phyloP scores from a whole-genome alignment of 108 stramenopile genomes.

The Fragilariopsis cylindrus region DNA sequence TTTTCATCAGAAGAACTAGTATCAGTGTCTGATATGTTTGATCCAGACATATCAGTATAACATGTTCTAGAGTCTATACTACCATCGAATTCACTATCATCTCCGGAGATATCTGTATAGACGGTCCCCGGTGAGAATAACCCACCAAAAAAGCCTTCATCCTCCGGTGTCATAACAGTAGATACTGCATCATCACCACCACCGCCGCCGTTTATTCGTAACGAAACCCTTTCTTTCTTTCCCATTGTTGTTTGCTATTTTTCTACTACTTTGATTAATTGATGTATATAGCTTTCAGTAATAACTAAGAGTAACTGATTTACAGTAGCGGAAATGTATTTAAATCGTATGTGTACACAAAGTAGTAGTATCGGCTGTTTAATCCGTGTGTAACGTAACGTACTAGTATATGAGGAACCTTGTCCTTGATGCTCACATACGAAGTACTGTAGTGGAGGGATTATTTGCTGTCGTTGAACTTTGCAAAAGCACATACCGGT shows the following conservation, averaged over 20 bases:
- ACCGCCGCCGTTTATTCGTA: background rate
- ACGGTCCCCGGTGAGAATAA: constrained; percentile 29
- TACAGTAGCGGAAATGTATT: no score
- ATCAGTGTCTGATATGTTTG: background rate
- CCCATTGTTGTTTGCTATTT: constrained; percentile 17
- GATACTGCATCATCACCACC: background rate
- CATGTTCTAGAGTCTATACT: constrained; percentile 21
- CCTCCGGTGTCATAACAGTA: background rate
- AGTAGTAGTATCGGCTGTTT: background rate
- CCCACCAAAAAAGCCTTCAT: constrained; percentile 18
- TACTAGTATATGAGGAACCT: no score
- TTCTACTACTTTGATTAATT: background rate
- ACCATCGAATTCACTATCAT: constrained; percentile 19
- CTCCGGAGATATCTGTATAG: constrained; percentile 22
- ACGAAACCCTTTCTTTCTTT: background rate
- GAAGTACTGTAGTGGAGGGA: background rate
- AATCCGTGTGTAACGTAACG: no score
- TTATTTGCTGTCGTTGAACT: no score
- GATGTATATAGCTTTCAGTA: no score
- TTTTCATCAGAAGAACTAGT: background rate
- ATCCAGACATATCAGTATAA: constrained; percentile 10
- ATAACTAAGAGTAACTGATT: no score
- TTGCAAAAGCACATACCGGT: background rate
- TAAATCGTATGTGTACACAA: background rate
- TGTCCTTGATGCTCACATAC: no score